Evolutionary conservation across 805 yeast genomes (phyloP).

Genomic region (Kuraishia piskuri): DNA sequence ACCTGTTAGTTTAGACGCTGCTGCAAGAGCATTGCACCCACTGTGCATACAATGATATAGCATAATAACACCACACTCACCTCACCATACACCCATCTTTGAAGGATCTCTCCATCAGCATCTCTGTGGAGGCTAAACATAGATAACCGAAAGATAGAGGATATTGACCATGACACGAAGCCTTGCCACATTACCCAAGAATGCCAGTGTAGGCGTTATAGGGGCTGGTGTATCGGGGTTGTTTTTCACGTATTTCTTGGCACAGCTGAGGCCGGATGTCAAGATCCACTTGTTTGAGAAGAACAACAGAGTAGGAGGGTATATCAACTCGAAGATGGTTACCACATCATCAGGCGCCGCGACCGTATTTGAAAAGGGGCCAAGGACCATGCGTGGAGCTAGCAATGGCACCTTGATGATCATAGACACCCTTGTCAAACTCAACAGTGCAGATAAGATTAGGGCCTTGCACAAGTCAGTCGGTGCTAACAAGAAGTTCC

Average conservation of each 20-base stretch:
- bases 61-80: too few relatives aligned
- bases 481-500: slow-evolving; percentile 63
- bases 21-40: too few relatives aligned
- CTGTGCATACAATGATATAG: neutral
- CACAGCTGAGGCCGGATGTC: slow-evolving; percentile 70
- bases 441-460: slow-evolving; percentile 41
- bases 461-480: slow-evolving; percentile 50
- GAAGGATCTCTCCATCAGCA: too few relatives aligned
- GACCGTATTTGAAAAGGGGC: slow-evolving; percentile 69
- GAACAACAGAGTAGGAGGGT: slow-evolving; percentile 61
- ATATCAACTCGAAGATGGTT: slow-evolving; percentile 49
- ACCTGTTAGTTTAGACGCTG: too few relatives aligned
- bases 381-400: slow-evolving; percentile 79
- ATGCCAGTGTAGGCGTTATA: slow-evolving; percentile 47
- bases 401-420: slow-evolving; percentile 70
- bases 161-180: neutral
- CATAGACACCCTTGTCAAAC: slow-evolving; percentile 45
- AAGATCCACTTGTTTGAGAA: slow-evolving; percentile 56
- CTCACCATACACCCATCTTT: too few relatives aligned
- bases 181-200: neutral
- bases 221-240: slow-evolving; percentile 92
- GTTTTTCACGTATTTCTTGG: slow-evolving; percentile 59
- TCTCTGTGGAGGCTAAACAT: neutral
- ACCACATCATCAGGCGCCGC: slow-evolving; percentile 14
- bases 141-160: too few relatives aligned